These are phyloP conservation scores for Quercus robur DNA, from an alignment of 306 rosid genomes.

Conservation along the genomic window DNA sequence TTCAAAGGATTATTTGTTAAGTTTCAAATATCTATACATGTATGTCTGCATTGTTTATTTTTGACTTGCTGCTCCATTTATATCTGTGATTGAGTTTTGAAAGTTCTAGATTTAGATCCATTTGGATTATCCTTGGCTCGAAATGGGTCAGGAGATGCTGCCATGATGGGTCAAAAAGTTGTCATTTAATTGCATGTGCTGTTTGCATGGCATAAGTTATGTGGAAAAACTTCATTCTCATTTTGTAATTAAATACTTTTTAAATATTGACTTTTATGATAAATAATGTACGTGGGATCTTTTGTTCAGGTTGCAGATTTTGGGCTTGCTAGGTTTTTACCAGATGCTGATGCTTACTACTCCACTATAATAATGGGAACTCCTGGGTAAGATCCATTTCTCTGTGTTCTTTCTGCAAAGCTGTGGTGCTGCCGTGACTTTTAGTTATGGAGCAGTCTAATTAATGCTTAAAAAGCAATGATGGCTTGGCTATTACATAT, in stretches of 20 bases:
- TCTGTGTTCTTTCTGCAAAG: background rate
- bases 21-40: background rate
- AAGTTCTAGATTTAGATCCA: background rate
- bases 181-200: background rate
- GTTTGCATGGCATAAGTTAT: background rate
- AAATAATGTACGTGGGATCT: background rate
- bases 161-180: too few species aligned
- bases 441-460: slow-evolving; percentile 3
- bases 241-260: background rate
- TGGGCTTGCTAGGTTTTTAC: slow-evolving; percentile 55
- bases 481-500: background rate
- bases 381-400: slow-evolving; percentile 44
- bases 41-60: background rate
- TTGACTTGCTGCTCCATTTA: background rate
- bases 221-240: background rate
- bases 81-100: background rate
- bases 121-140: background rate
- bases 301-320: slow-evolving; percentile 59
- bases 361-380: slow-evolving; percentile 68
- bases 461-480: slow-evolving; percentile 17
- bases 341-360: slow-evolving; percentile 49
- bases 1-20: background rate
- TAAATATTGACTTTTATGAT: background rate
- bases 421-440: background rate
- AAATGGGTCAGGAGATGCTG: background rate